A percentile compares a stretch with the other conserved stretches of the same genome.
phyloP scores from a whole-genome alignment of 345 rosid genomes.

The Brassica cretica region DNA sequence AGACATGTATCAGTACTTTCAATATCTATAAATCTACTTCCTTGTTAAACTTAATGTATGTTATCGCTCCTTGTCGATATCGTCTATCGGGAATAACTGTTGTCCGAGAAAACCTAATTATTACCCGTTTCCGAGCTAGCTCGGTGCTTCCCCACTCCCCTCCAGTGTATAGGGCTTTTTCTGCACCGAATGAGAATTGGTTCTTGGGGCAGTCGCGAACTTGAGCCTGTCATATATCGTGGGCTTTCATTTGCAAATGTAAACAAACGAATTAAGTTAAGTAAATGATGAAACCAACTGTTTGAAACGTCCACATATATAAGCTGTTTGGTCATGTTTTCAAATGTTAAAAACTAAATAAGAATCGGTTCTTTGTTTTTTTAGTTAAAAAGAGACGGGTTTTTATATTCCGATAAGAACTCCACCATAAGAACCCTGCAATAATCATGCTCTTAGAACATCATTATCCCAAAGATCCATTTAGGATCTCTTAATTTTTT shows the following conservation, averaged over 20 bases:
- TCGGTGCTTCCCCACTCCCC: background rate
- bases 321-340: background rate
- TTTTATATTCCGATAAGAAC: too few species aligned
- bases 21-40: slow-evolving; percentile 3
- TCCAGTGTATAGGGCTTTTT: background rate
- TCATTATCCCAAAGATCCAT: too few species aligned
- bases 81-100: background rate
- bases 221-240: background rate
- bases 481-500: too few species aligned
- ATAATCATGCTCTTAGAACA: too few species aligned
- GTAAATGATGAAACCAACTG: background rate
- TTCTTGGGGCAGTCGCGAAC: background rate
- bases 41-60: background rate
- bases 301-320: background rate
- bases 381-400: too few species aligned
- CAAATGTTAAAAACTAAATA: background rate
- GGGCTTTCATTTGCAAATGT: background rate
- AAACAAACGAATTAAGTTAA: background rate
- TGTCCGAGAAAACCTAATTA: background rate
- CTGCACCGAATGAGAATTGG: background rate
- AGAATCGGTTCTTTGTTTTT: too few species aligned
- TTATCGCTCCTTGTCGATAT: background rate
- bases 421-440: too few species aligned
- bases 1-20: background rate
- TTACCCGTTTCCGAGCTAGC: background rate